Conservation (phyloP, 2,329 filamentous ascomycete genomes). For the Cladosporium phlei region DNA sequence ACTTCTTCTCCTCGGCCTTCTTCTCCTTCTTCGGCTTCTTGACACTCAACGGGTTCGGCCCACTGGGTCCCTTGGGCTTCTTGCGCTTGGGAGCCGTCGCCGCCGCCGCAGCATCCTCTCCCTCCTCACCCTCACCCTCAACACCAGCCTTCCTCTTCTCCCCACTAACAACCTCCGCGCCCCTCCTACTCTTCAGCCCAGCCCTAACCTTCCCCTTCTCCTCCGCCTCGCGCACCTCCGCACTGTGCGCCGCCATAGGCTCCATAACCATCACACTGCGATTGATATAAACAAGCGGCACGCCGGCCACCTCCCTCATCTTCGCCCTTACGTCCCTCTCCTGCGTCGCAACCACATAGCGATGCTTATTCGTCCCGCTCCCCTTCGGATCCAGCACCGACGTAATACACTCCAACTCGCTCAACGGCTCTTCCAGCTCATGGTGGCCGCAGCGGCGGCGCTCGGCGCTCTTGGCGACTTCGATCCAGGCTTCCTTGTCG, state of each 20-base stretch:
- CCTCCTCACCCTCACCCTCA: slow-evolving; percentile 23
- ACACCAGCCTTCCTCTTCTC: slow-evolving; percentile 31
- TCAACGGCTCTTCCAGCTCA: slow-evolving; percentile 66
- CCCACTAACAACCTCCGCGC: slow-evolving; percentile 17
- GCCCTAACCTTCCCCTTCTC: slow-evolving; percentile 71
- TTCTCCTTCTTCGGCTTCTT: slow-evolving; percentile 61
- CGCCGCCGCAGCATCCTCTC: slow-evolving; percentile 26
- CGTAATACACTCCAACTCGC: slow-evolving; percentile 63
- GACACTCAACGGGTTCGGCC: slow-evolving; percentile 65
- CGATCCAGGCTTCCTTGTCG: slow-evolving; percentile 57
- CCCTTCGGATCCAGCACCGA: slow-evolving; percentile 75
- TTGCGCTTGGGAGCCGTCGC: slow-evolving; percentile 47
- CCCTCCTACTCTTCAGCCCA: slow-evolving; percentile 49
- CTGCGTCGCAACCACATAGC: slow-evolving; percentile 74
- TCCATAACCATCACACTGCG: slow-evolving; percentile 74
- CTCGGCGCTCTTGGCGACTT: slow-evolving; percentile 69
- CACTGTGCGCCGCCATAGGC: slow-evolving; percentile 67
- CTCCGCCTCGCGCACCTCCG: slow-evolving; percentile 59
- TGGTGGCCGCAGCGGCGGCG: slow-evolving; percentile 75
- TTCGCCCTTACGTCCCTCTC: slow-evolving; percentile 58
- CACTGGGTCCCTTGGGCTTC: slow-evolving; percentile 58
- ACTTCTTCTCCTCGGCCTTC: slow-evolving; percentile 13
- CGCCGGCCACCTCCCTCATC: slow-evolving; percentile 64
- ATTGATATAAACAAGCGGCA: slow-evolving; percentile 73
- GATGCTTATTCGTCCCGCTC: slow-evolving; percentile 67